phyloP scores from a whole-genome alignment of 345 rosid species.

The Lepidium africanum region DNA sequence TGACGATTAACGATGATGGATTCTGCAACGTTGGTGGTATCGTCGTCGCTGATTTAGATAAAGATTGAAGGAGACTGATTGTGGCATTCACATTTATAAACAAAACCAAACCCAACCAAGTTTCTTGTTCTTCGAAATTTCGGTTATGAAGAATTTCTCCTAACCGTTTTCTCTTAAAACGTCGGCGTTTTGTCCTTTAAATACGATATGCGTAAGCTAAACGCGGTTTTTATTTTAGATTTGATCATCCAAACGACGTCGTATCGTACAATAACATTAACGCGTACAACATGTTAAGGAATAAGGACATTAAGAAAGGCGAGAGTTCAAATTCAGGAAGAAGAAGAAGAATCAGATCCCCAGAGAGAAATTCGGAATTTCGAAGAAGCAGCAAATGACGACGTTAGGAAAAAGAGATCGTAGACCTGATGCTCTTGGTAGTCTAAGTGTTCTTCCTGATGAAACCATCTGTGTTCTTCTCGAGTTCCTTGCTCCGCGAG shows the following conservation, averaged over 20 bases:
- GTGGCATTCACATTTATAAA: too few species aligned
- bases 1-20: neutral
- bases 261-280: neutral
- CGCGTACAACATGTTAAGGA: neutral
- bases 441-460: constrained; percentile 59
- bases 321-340: neutral
- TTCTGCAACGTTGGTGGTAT: neutral
- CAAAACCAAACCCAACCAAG: too few species aligned
- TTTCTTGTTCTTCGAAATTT: too few species aligned
- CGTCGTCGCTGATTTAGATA: too few species aligned
- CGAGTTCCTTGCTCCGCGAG: constrained; percentile 59
- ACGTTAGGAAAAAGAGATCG: constrained; percentile 42
- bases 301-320: neutral
- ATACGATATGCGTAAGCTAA: constrained; percentile 2
- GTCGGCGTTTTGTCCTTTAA: neutral
- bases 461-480: constrained; percentile 58
- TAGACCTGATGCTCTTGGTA: constrained; percentile 62
- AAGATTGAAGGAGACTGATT: too few species aligned
- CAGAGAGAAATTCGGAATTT: neutral
- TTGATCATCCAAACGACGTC: neutral
- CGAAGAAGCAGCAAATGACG: constrained; percentile 19
- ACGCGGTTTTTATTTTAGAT: constrained; percentile 4
- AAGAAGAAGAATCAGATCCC: neutral
- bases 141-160: too few species aligned
- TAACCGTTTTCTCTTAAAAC: neutral